A percentile compares a stretch with the other conserved stretches of the same genome.
Conservation (phyloP, 2,329 filamentous ascomycete species). For the Colletotrichum coccodes region DNA sequence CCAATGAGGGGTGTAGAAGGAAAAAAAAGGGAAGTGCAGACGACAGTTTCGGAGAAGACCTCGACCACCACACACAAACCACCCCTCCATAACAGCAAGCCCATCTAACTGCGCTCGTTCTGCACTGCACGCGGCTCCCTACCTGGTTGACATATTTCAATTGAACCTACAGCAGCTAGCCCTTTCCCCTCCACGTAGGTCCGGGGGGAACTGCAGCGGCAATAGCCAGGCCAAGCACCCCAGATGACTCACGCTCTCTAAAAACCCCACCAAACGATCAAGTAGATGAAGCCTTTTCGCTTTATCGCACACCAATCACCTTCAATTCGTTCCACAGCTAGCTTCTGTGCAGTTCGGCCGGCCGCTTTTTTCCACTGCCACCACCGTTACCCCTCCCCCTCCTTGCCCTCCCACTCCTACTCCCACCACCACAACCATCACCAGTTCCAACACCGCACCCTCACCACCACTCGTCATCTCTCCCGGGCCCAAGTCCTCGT, state of each 20-base stretch:
- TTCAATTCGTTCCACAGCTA: constrained; percentile 35
- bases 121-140: neutral
- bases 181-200: neutral
- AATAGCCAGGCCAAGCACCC: neutral
- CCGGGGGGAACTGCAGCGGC: neutral
- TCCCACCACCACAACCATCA: constrained; percentile 12
- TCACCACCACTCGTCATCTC: constrained; percentile 27
- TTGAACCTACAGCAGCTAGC: neutral
- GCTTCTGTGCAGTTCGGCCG: constrained; percentile 35
- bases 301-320: constrained; percentile 28
- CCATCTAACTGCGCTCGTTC: neutral
- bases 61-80: constrained; percentile 3
- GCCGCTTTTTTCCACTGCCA: constrained; percentile 31
- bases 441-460: constrained; percentile 17
- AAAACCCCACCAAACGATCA: constrained; percentile 28
- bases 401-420: constrained; percentile 7
- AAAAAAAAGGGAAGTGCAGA: neutral
- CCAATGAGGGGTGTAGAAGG: constrained; percentile 1
- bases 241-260: constrained; percentile 32
- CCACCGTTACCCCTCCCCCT: constrained; percentile 32
- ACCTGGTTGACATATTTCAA: neutral
- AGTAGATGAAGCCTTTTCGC: constrained; percentile 34
- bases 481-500: constrained; percentile 25
- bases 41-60: neutral
- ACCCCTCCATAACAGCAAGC: neutral